phyloP scores from a whole-genome alignment of 805 yeast genomes.

The Candida nitratophila region DNA sequence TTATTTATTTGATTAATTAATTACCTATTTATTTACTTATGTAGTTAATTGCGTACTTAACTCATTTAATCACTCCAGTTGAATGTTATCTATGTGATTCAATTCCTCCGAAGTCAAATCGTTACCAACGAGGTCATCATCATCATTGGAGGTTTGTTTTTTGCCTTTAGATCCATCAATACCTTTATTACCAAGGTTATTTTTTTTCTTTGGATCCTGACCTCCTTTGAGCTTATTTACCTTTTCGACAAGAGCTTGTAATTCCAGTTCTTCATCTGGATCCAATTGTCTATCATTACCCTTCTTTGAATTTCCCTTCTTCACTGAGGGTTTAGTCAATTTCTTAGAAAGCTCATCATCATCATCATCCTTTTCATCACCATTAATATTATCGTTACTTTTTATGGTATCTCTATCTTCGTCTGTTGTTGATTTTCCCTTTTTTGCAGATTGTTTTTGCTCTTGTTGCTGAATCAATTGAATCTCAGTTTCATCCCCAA shows the following conservation, averaged over 20 bases:
- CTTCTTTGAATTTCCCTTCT: background rate
- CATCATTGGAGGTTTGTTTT: constrained; percentile 1
- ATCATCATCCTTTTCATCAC: background rate
- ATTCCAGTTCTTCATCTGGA: constrained; percentile 1
- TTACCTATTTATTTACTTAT: background rate
- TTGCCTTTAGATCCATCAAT: background rate
- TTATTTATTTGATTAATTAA: background rate
- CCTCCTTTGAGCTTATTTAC: background rate
- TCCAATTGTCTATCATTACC: background rate
- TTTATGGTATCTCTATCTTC: too few relatives aligned
- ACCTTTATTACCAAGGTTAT: background rate
- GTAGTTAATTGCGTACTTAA: too few relatives aligned
- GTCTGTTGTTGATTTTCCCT: too few relatives aligned
- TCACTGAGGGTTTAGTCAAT: background rate
- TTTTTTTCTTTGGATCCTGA: background rate
- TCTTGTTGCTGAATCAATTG: too few relatives aligned
- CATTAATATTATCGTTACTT: background rate
- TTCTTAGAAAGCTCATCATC: background rate
- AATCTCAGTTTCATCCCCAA: too few relatives aligned
- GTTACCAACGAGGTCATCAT: constrained; percentile 1
- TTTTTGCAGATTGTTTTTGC: too few relatives aligned
- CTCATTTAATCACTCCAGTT: constrained; percentile 1
- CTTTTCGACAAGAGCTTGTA: background rate
- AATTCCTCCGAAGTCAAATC: background rate
- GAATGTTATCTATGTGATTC: constrained; percentile 9